These are phyloP conservation scores for Lichtheimia corymbifera DNA, from an alignment of 371 early-diverging fungal genomes.

Conservation along the genomic window DNA sequence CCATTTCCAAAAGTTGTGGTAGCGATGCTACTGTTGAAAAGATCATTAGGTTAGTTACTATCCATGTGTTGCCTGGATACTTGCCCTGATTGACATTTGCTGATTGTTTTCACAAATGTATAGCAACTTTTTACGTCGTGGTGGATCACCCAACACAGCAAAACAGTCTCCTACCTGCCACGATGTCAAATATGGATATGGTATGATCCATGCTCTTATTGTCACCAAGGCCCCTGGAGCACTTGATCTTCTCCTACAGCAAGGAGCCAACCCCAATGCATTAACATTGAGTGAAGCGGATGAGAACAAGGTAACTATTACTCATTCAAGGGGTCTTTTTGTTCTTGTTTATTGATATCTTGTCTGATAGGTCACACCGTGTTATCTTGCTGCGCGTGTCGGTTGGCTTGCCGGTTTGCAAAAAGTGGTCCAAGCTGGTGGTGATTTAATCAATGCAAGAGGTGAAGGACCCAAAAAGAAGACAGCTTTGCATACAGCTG, in stretches of 20 bases:
- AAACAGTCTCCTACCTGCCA: constrained; percentile 37
- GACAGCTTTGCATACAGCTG: constrained; percentile 44
- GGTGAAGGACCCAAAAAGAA: constrained; percentile 35
- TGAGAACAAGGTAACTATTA: constrained; percentile 33
- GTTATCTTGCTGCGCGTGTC: constrained; percentile 46
- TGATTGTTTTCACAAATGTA: too few species aligned
- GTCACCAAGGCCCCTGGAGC: constrained; percentile 28
- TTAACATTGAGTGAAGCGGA: constrained; percentile 35
- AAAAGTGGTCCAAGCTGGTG: constrained; percentile 39
- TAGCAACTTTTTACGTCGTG: constrained; percentile 46
- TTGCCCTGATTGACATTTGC: too few species aligned
- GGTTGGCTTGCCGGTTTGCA: constrained; percentile 50
- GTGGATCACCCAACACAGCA: constrained; percentile 55
- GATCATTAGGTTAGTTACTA: constrained; percentile 19
- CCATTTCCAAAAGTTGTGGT: constrained; percentile 34
- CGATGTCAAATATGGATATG: constrained; percentile 43
- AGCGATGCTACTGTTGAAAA: constrained; percentile 41
- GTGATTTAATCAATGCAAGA: constrained; percentile 29
- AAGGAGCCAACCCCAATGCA: constrained; percentile 51
- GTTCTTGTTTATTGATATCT: not conserved
- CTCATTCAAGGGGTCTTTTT: not conserved
- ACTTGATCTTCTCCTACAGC: constrained; percentile 37
- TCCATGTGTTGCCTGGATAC: too few species aligned
- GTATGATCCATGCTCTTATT: constrained; percentile 45
- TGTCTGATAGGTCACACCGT: constrained; percentile 28